These are phyloP conservation scores for Glomus cerebriforme DNA, from an alignment of 192 early-diverging fungal genomes.

Conservation along the genomic window DNA sequence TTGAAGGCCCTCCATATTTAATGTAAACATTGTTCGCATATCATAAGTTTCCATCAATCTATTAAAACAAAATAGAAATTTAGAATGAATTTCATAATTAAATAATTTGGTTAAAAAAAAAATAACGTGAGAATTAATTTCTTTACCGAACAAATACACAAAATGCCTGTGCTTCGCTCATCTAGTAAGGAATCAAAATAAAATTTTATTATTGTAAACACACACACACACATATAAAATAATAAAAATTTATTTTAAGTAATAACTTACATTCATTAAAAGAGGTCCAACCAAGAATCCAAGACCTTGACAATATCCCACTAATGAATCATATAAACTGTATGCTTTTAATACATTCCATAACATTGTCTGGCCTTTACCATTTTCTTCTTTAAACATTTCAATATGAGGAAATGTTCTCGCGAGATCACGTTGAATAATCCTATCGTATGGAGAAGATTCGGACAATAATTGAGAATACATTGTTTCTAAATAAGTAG, in stretches of 20 bases:
- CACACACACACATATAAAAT: too few relatives aligned
- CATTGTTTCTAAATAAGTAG: constrained; percentile 77
- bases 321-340: constrained; percentile 87
- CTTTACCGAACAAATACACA: constrained; percentile 82
- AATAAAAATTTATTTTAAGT: background rate
- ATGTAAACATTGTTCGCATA: constrained; percentile 90
- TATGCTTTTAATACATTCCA: constrained; percentile 92
- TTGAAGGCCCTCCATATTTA: constrained; percentile 93
- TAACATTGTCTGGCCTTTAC: constrained; percentile 84
- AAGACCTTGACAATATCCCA: constrained; percentile 98
- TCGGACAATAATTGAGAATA: constrained; percentile 81
- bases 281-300: constrained; percentile 93
- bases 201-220: background rate
- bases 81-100: background rate
- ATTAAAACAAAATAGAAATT: background rate
- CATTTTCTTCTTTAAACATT: constrained; percentile 81
- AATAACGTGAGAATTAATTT: background rate
- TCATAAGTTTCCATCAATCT: constrained; percentile 90
- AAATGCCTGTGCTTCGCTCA: constrained; percentile 94
- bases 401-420: constrained; percentile 90
- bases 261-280: constrained; percentile 77
- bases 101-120: background rate
- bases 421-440: constrained; percentile 90
- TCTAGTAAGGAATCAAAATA: constrained; percentile 46
- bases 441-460: constrained; percentile 79